A percentile compares a stretch with the other conserved stretches of the same genome.
Evolutionary conservation across 129 eudicot genomes (phyloP).

Genomic region (Ambrosia artemisiifolia): DNA sequence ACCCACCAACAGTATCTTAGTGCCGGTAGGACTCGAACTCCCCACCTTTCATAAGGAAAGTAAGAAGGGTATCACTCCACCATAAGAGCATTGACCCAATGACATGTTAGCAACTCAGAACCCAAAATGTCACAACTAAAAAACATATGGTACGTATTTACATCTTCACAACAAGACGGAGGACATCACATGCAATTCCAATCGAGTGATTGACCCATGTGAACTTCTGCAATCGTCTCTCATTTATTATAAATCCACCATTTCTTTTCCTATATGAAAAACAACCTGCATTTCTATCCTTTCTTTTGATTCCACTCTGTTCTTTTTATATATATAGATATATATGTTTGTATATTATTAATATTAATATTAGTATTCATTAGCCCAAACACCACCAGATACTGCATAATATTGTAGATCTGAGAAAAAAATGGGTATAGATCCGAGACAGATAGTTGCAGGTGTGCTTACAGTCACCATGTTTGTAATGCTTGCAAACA

Average conservation of each 20-base stretch:
- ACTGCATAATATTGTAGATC: constrained; percentile 29
- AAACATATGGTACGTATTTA: neutral
- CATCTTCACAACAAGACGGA: neutral
- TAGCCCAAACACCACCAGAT: too few relatives aligned
- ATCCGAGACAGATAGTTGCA: constrained; percentile 90
- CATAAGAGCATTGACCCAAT: too few relatives aligned
- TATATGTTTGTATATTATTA: constrained; percentile 3
- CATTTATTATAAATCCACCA: neutral
- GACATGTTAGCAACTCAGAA: neutral
- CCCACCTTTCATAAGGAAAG: too few relatives aligned
- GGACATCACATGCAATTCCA: constrained; percentile 28
- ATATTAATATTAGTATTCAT: too few relatives aligned
- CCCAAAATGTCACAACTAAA: neutral
- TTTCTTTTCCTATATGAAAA: neutral
- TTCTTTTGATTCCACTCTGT: neutral
- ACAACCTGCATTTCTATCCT: constrained; percentile 4
- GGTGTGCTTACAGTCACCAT: constrained; percentile 84
- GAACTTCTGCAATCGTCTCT: constrained; percentile 22
- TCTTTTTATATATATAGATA: too few relatives aligned
- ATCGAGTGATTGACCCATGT: constrained; percentile 22
- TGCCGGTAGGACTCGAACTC: too few relatives aligned
- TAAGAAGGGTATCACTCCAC: too few relatives aligned
- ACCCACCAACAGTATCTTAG: too few relatives aligned
- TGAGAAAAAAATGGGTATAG: constrained; percentile 46
- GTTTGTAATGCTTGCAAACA: constrained; percentile 95